phyloP scores from a whole-genome alignment of 2,329 filamentous ascomycete genomes.

The Coniochaeta pulveracea region DNA sequence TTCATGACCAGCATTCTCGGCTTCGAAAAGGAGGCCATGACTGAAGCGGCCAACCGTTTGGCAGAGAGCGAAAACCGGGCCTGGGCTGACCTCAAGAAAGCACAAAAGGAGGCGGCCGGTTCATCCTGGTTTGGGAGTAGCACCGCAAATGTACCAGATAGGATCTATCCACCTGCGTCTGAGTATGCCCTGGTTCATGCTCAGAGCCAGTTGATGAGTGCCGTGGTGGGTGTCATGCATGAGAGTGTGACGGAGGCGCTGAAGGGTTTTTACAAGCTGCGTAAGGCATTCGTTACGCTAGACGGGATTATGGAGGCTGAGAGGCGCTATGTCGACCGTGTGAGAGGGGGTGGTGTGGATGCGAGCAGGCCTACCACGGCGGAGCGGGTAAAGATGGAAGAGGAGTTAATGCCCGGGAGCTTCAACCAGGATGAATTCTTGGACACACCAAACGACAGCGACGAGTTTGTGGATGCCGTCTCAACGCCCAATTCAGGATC shows the following conservation, averaged over 20 bases:
- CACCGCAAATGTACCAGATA: conserved; percentile 18
- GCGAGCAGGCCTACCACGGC: neutral
- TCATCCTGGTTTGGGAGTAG: conserved; percentile 13
- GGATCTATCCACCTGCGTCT: conserved; percentile 68
- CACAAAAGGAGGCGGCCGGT: conserved; percentile 47
- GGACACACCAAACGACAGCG: conserved; percentile 10
- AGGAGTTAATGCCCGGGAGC: conserved; percentile 25
- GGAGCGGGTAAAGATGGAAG: conserved; percentile 9
- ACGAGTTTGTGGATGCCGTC: conserved; percentile 43
- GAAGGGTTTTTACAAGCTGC: conserved; percentile 83
- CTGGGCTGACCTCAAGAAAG: conserved; percentile 64
- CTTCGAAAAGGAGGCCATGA: conserved; percentile 87
- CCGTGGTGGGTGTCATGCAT: conserved; percentile 79
- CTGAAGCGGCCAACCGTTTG: conserved; percentile 63
- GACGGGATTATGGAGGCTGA: conserved; percentile 71
- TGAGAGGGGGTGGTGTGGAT: conserved; percentile 6
- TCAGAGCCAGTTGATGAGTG: conserved; percentile 79
- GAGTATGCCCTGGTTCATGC: conserved; percentile 80
- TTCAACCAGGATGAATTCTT: conserved; percentile 24
- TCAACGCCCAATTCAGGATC: conserved; percentile 5
- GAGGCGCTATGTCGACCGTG: conserved; percentile 35
- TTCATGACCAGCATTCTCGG: conserved; percentile 83
- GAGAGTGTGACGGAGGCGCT: conserved; percentile 88
- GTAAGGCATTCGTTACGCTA: conserved; percentile 77
- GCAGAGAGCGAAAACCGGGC: conserved; percentile 66